phyloP scores from a whole-genome alignment of 805 yeast genomes.

The Maudiozyma pseudohumilis region DNA sequence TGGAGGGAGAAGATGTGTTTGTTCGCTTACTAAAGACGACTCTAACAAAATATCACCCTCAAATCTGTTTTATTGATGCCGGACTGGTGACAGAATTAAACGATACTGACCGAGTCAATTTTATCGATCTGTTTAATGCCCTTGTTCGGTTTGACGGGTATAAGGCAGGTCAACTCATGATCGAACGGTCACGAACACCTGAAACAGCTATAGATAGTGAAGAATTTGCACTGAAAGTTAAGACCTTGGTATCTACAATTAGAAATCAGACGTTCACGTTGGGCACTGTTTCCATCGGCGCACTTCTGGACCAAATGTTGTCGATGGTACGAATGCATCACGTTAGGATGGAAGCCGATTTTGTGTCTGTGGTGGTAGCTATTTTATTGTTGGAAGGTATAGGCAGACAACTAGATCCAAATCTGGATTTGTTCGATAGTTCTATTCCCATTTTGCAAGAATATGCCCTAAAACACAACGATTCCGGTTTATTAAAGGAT shows the following conservation, averaged over 20 bases:
- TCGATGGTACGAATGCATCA: conserved; percentile 90
- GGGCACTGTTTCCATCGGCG: conserved; percentile 89
- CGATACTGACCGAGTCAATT: conserved; percentile 66
- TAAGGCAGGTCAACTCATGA: conserved; percentile 89
- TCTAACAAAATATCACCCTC: conserved; percentile 65
- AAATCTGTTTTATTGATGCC: conserved; percentile 82
- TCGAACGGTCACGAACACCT: conserved; percentile 90
- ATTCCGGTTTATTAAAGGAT: conserved; percentile 43
- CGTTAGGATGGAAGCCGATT: conserved; percentile 96
- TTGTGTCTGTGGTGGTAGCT: conserved; percentile 90
- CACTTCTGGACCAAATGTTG: conserved; percentile 74
- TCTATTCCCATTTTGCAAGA: conserved; percentile 79
- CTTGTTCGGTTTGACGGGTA: conserved; percentile 89
- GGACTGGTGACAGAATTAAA: conserved; percentile 90
- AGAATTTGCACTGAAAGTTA: conserved; percentile 79
- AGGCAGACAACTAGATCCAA: conserved; percentile 89
- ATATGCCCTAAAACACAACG: conserved; percentile 57
- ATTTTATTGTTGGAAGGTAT: conserved; percentile 86
- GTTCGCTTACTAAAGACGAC: conserved; percentile 37
- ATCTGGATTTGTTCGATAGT: conserved; percentile 87
- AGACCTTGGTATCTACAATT: conserved; percentile 68
- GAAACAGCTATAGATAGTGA: conserved; percentile 81
- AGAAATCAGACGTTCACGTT: conserved; percentile 83
- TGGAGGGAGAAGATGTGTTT: conserved; percentile 10
- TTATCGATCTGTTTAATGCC: conserved; percentile 81